Evolutionary conservation across 1,139 yeast species (phyloP), one percentile per base, ranked within the genome.

Genomic region (Pichia sp.): DNA sequence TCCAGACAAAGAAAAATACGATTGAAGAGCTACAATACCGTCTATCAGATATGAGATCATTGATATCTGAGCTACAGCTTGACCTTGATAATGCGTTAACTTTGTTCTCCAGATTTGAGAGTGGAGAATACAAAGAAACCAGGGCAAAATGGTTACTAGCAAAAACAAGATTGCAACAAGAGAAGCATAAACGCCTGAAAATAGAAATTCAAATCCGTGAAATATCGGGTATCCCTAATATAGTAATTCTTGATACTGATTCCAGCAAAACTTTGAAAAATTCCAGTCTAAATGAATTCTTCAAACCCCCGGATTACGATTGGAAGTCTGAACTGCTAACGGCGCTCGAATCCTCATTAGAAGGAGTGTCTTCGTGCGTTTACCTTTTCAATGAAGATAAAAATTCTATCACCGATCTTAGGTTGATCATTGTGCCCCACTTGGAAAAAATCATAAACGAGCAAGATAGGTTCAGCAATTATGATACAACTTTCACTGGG

Each of bases 141-240:
- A 41, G 52, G 24, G 9, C 27, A 27, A 30, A 44, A 6, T 52
- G 57, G 57, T 4, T 6, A 1, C 12, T 27, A 3, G 31, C 55
- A 1, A 46, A 45, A 24, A 14, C 30, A 2, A 46, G 51, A 33
- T 42, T 49, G 4, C 14, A 41, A 17, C 10, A 20, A 6, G 60
- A 58, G 43, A 40, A 16, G 17, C 49, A 51, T 31, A 56, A 56
- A 48, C 27, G 61, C 8, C 10, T 56, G 14, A 58, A 55, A 38
- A 53, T 57, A 17, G 55, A 58, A 31, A 49, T 55, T 30, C 61
- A 58, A 49, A 53, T 58, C 8, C 49, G 51, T 17, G 57, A 58
- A 33, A 9, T 55, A n/a, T 52, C 56, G 17, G 56, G 56, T 5
- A 57, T 55, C 17, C 55, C 57, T 5, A 52, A 50, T 38, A 17